Conservation (phyloP, 306 rosid genomes). For the Boehmeria nivea region DNA sequence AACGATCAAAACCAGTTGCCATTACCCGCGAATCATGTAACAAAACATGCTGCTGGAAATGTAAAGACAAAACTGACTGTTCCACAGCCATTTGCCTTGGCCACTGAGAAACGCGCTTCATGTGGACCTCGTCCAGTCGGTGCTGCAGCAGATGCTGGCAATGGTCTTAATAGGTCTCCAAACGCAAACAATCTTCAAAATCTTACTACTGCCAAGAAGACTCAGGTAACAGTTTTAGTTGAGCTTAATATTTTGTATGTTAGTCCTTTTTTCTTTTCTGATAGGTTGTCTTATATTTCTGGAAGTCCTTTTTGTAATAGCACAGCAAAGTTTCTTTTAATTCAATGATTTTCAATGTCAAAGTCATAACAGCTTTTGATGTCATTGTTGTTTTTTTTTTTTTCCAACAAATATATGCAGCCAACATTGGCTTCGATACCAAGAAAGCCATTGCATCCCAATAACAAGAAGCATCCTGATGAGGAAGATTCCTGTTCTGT, state of each 20-base stretch:
- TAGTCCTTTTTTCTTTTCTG: neutral
- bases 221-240: constrained; percentile 83
- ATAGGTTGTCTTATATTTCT: neutral
- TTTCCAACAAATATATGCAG: constrained; percentile 61
- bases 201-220: constrained; percentile 49
- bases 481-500: constrained; percentile 91
- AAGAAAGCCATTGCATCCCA: constrained; percentile 72
- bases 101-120: constrained; percentile 92
- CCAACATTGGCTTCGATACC: constrained; percentile 40
- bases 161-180: constrained; percentile 32
- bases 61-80: constrained; percentile 61
- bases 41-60: constrained; percentile 49
- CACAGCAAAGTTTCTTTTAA: neutral
- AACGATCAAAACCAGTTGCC: constrained; percentile 41
- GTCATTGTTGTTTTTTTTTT: constrained; percentile 2
- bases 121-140: constrained; percentile 41
- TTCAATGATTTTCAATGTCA: no score
- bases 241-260: neutral
- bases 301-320: no score
- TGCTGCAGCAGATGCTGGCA: constrained; percentile 30
- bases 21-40: constrained; percentile 34
- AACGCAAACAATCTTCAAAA: constrained; percentile 35
- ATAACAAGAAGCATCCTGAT: constrained; percentile 79
- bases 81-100: constrained; percentile 91
- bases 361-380: no score